Base-by-base conservation (phyloP, 106 monocot genomes). In the Phalaenopsis aphrodite region DNA sequence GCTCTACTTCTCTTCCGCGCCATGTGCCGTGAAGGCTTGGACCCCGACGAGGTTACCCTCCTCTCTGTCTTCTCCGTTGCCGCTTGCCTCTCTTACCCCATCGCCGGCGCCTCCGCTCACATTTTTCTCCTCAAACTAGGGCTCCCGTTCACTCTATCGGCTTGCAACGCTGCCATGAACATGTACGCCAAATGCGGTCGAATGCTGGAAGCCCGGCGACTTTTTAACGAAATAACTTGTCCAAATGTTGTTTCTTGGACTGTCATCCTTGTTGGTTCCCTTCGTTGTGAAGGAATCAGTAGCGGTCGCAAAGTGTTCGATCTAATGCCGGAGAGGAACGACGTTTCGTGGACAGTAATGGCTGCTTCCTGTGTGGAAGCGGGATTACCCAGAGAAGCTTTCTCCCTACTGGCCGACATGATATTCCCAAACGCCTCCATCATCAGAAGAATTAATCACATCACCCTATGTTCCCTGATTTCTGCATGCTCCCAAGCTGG, bases 401-500 rank as follows among this genome's bases (percentile, higher is more conserved):
- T 94, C 39, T 73, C 66, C 15, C 57, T 91, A 8, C 76, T 93
- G 5, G 49, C 72, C 5, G 61, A 79, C 56, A 85, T 90, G 90
- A 10, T 85, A 24, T 81, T 84, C 2, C 8, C 1, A 8, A 14
- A 15, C 19, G 68, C 24, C 42, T 9, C 14, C 41, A 12, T 18
- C 14, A 43, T 77, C 41, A 56, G 43, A 72, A 73, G 21, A 12
- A 84, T 94, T 14, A 91, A 83, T 66, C 78, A 80, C 12, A 79
- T 83, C 19, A 88, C 84, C 52, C 10, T 91, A 57, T 91, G 94
- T 55, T 86, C 91, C 1, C 73, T 94, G 18, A 81, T 94, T 4
- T 89, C 91, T 0, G 84, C 94, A 2, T 91, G 91, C 83, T 83
- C 91, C 0, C 91, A 91, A 84, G 86, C 89, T 8, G 89, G 94